These are phyloP conservation scores for Aspergillus aculeatinus DNA, from an alignment of 2,329 filamentous ascomycete species.

Conservation along the genomic window DNA sequence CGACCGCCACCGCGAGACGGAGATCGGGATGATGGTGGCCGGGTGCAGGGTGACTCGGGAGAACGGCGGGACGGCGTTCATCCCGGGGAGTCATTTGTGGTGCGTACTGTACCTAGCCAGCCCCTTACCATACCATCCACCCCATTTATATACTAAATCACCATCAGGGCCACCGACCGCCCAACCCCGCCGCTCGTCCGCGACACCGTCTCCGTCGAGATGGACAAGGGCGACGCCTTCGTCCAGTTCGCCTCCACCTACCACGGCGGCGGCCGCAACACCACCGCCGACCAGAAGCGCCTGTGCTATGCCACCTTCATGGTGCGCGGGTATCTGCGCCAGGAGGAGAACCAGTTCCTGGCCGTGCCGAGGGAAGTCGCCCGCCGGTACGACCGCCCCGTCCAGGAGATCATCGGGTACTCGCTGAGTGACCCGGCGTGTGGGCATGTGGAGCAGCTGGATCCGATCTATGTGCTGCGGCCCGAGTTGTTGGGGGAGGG, in stretches of 20 bases:
- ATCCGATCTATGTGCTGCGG: neutral
- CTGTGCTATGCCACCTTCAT: neutral
- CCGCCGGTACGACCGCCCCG: neutral
- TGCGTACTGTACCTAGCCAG: neutral
- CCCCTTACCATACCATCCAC: neutral
- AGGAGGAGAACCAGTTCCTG: slow-evolving; percentile 3
- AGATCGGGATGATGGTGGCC: slow-evolving; percentile 26
- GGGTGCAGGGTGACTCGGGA: slow-evolving; percentile 25
- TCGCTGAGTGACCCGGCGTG: neutral
- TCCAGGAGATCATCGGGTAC: neutral
- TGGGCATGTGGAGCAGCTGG: slow-evolving; percentile 1
- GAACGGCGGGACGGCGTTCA: slow-evolving; percentile 34
- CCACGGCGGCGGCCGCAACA: neutral
- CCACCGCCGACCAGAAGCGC: neutral
- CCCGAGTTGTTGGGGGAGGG: neutral
- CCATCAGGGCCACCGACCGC: neutral
- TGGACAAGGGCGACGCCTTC: neutral
- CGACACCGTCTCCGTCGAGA: neutral
- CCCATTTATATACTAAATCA: neutral
- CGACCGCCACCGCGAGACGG: slow-evolving; percentile 18
- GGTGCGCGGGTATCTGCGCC: neutral
- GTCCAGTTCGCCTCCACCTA: neutral
- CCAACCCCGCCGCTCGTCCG: neutral
- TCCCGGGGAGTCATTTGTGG: slow-evolving; percentile 32
- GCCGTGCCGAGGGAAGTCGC: neutral